Conservation (phyloP, 768 basidiomycete species). For the Trametes maxima region DNA sequence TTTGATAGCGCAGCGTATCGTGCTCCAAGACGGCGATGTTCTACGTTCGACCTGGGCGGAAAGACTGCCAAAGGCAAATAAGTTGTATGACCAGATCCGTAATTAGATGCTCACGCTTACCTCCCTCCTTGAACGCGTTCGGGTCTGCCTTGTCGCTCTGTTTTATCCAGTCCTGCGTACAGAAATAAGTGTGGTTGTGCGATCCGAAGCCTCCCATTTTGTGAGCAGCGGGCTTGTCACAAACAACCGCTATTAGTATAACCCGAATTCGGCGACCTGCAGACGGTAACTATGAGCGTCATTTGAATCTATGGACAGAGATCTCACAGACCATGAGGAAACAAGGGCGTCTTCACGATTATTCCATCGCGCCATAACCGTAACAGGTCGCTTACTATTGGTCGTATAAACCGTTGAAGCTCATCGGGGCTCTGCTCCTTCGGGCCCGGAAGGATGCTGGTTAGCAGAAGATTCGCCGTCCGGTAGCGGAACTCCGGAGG, state of each 20-base stretch:
- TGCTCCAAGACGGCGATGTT: background rate
- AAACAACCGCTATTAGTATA: constrained; percentile 36
- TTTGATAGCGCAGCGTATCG: background rate
- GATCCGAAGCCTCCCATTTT: constrained; percentile 36
- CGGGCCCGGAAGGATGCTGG: background rate
- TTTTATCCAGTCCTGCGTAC: constrained; percentile 37
- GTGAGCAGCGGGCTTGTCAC: constrained; percentile 42
- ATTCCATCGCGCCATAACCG: background rate
- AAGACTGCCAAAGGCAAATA: too few species aligned
- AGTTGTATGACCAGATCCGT: too few species aligned
- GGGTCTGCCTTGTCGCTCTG: constrained; percentile 28
- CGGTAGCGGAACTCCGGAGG: constrained; percentile 26
- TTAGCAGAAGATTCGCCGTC: background rate
- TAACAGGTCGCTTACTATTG: background rate
- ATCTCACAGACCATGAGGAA: background rate
- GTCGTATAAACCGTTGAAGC: background rate
- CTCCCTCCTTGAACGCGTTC: constrained; percentile 25
- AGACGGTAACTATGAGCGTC: too few species aligned
- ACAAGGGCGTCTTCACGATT: background rate
- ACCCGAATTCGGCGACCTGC: constrained; percentile 34
- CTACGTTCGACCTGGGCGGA: background rate
- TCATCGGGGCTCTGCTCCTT: background rate
- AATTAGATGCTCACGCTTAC: too few species aligned
- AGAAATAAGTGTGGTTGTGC: constrained; percentile 36
- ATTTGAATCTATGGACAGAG: too few species aligned